phyloP scores from a whole-genome alignment of 805 yeast genomes.

The Starmera dryadoides region DNA sequence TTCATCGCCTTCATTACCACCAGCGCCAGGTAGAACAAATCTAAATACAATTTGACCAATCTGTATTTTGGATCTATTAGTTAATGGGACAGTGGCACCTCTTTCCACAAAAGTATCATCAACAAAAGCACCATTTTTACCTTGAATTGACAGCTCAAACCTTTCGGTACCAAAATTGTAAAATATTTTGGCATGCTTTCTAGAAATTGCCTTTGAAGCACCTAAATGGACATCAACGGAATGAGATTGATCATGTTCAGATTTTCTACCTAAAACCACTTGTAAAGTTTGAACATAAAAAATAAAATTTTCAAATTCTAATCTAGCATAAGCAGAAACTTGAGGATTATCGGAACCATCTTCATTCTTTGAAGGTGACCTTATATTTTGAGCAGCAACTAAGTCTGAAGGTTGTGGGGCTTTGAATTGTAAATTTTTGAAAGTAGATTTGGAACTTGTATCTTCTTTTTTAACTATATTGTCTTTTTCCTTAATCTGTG shows the following conservation, averaged over 20 bases:
- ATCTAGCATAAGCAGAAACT: slow-evolving; percentile 51
- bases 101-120: slow-evolving; percentile 85
- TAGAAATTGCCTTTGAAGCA: slow-evolving; percentile 83
- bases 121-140: slow-evolving; percentile 95
- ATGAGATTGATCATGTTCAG: slow-evolving; percentile 61
- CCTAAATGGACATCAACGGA: slow-evolving; percentile 91
- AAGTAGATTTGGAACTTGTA: neutral
- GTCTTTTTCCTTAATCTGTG: too few relatives aligned
- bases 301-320: slow-evolving; percentile 89
- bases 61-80: slow-evolving; percentile 78
- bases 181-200: slow-evolving; percentile 92
- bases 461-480: neutral
- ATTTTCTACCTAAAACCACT: slow-evolving; percentile 85
- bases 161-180: slow-evolving; percentile 95
- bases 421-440: neutral
- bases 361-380: neutral
- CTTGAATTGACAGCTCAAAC: slow-evolving; percentile 85
- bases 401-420: neutral
- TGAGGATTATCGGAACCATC: slow-evolving; percentile 11
- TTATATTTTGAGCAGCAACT: neutral
- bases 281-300: slow-evolving; percentile 96
- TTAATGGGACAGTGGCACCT: slow-evolving; percentile 84
- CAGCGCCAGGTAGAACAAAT: slow-evolving; percentile 73
- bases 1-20: slow-evolving; percentile 23
- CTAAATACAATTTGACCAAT: slow-evolving; percentile 88